Percentiles rank a stretch among this genome's conserved stretches.
Conservation (phyloP, 2,329 filamentous ascomycete genomes). For the Huntiella moniliformis region DNA sequence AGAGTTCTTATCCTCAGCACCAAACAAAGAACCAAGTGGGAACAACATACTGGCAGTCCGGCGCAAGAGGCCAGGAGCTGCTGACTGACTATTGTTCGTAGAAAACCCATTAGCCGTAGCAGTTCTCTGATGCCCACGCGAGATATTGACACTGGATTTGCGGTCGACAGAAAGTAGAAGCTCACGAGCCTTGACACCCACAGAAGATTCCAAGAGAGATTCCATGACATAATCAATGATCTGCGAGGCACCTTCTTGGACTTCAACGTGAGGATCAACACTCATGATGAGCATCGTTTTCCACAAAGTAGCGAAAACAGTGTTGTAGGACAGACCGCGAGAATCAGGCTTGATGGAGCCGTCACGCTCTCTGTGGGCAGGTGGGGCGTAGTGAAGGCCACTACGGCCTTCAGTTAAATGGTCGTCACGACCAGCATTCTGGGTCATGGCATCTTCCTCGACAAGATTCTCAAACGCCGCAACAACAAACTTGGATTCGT, state of each 20-base stretch:
- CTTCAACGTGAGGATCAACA: conserved; percentile 85
- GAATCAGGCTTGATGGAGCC: conserved; percentile 37
- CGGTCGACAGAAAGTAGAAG: conserved; percentile 56
- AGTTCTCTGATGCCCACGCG: conserved; percentile 14
- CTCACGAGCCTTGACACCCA: conserved; percentile 50
- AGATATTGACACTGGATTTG: conserved; percentile 28
- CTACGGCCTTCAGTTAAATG: conserved; percentile 32
- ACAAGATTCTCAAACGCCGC: conserved; percentile 77
- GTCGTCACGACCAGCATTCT: conserved; percentile 35
- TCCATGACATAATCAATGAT: conserved; percentile 75
- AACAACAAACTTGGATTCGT: conserved; percentile 82
- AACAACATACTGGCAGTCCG: conserved; percentile 46
- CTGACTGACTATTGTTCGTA: conserved; percentile 23
- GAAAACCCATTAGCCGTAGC: conserved; percentile 19
- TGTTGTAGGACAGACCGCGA: conserved; percentile 58
- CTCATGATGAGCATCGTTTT: conserved; percentile 80
- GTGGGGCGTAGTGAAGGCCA: conserved; percentile 42
- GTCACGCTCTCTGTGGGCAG: conserved; percentile 35
- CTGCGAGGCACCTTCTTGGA: conserved; percentile 66
- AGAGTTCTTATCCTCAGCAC: conserved; percentile 26
- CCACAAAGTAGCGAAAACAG: conserved; percentile 85
- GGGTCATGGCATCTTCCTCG: conserved; percentile 58
- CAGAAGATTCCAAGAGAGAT: conserved; percentile 55
- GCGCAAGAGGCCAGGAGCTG: conserved; percentile 40
- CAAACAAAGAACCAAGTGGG: conserved; percentile 31